Base-by-base conservation (phyloP, 2,329 filamentous ascomycete species). In the Aureobasidium pullulans region DNA sequence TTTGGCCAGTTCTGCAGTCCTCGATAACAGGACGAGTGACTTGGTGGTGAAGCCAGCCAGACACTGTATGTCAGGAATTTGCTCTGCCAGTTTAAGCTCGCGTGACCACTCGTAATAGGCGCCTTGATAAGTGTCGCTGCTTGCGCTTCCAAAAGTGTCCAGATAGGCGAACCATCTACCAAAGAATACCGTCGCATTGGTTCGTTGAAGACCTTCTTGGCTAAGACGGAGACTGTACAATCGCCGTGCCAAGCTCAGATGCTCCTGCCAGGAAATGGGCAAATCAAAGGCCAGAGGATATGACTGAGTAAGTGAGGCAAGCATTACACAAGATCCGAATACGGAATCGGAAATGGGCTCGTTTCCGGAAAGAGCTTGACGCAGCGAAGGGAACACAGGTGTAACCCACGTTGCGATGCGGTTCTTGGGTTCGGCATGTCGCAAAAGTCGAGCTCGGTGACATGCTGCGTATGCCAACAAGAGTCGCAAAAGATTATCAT, bases 111-210 rank as follows among this genome's bases (percentile, higher is more conserved):
- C 59, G 13, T 60, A 46, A 6, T 42, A 48, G 8, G 47, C 42
- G 11, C 59, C 59, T 36, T 54, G 42, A 29, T 60, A 60, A 6
- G 49, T 49, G n/a, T 60, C 77, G n/a, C 87, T 88, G 59, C 76
- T 86, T 28, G 94, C 77, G 43, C 84, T 85, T 29, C 89, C 90
- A 59, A 94, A 76, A 1, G 93, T 84, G 67, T 94, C 89, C 23
- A 95, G 79, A 71, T 94, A 94, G 1, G 87, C 87, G 64, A 94
- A 87, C 90, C 90, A 95, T 61, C 88, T 84, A 65, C 84, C 86
- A 10, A 94, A 79, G 68, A 95, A 94, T 57, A 87, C 86, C 54
- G 85, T 80, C 57, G 89, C 78, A 68, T 83, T 77, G 67, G 65
- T 15, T 80, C 80, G 8, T 87, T 84, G 5, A 83, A 81, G 15